These are phyloP conservation scores for Mortierella sp. DNA, from an alignment of 371 early-diverging fungal genomes.

Conservation along the genomic window DNA sequence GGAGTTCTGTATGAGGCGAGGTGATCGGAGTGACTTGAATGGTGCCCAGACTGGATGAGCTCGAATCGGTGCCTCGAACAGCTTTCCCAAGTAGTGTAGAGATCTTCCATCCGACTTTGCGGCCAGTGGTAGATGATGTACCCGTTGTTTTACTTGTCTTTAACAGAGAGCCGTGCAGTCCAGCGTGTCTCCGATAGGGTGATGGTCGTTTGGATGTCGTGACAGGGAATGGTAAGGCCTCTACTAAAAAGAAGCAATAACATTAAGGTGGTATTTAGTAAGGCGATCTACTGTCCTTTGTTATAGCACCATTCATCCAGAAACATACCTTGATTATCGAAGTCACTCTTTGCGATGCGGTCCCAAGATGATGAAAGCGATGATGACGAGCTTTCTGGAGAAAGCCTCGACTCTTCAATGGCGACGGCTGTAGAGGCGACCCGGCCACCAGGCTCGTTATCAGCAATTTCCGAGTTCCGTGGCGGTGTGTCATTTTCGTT, in stretches of 20 bases:
- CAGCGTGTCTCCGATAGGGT: slow-evolving; percentile 17
- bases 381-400: slow-evolving; percentile 7
- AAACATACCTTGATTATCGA: slow-evolving; percentile 37
- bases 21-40: slow-evolving; percentile 26
- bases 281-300: not conserved
- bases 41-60: slow-evolving; percentile 19
- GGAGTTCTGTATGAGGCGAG: not conserved
- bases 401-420: not conserved
- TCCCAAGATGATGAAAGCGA: slow-evolving; percentile 51
- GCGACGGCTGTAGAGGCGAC: not conserved
- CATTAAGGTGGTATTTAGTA: not conserved
- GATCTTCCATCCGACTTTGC: slow-evolving; percentile 24
- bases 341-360: slow-evolving; percentile 27
- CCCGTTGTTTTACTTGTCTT: slow-evolving; percentile 20
- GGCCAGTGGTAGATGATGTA: slow-evolving; percentile 21
- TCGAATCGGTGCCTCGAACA: slow-evolving; percentile 14
- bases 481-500: not conserved
- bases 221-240: slow-evolving; percentile 21
- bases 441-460: not conserved
- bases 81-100: slow-evolving; percentile 20
- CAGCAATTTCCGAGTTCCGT: not conserved
- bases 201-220: slow-evolving; percentile 16
- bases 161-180: slow-evolving; percentile 10
- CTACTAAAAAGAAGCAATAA: slow-evolving; percentile 8
- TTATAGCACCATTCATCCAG: not conserved